Base-by-base conservation (phyloP, 768 basidiomycete species). In the Pulveroboletus sp. region DNA sequence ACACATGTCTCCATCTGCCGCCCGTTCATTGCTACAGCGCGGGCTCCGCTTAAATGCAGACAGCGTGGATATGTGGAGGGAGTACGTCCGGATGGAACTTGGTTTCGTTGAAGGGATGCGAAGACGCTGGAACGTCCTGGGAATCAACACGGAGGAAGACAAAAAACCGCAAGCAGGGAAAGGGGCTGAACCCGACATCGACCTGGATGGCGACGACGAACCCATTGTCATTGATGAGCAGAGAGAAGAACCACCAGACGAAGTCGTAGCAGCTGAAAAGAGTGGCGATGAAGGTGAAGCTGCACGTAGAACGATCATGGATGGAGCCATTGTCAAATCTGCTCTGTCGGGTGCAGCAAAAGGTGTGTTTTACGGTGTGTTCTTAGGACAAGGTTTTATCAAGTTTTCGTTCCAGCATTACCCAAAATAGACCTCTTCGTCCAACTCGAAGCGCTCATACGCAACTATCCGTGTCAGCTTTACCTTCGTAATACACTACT, bases 71-170 rank as follows among this genome's bases (percentile, higher is more conserved):
- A 73, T 97, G 68, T 97, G 93, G 93, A 75, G 75, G 19, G 93
- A 94, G 67, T 95, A 93, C 63, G 82, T 92, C 55, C 83, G 83
- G 63, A 90, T 96, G 81, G 93, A 97, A 65, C 70, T 94, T 5
- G 83, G 83, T 3, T 95, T 90, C 66, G 73, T 91, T 8, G 92
- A 95, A 71, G 80, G 79, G 13, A 70, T 94, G 41, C 73, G 88
- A 32, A 72, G 88, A 55, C 75, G 93, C 44, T 93, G 90, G 91
- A 81, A 75, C 38, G 73, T 89, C 8, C 73, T 95, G 17, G 93
- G 92, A 8, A 84, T 94, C 44, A 30, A 51, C 22, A 47, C 55
- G 0, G 52, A 34, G 23, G 51, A 46, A 10, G 61, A 57, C 19
- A 52, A 56, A 34, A 47, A n/a, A 46, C 44, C 2, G 46, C 53